phyloP scores from a whole-genome alignment of 345 rosid species.

The Limnanthes douglasii region DNA sequence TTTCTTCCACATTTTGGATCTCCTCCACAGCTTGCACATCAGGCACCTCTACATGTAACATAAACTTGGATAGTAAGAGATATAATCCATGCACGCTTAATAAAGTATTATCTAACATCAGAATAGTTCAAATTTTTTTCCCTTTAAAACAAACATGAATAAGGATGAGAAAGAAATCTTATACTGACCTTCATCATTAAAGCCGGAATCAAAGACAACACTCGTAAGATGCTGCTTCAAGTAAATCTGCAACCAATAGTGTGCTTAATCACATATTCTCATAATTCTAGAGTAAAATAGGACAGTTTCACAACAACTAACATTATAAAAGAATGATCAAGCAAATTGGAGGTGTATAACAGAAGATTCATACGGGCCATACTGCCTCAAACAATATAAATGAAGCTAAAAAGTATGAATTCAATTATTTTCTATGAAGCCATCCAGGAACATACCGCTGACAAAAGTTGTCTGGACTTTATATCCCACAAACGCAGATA shows the following conservation, averaged over 20 bases:
- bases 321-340: background rate
- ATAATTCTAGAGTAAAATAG: no score
- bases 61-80: no score
- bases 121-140: no score
- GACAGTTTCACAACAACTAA: background rate
- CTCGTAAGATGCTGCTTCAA: constrained; percentile 82
- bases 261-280: no score
- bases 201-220: constrained; percentile 62
- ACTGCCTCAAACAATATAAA: no score
- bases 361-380: no score
- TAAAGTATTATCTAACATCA: no score
- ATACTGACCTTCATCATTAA: constrained; percentile 27
- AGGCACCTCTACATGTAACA: constrained; percentile 7
- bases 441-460: constrained; percentile 34
- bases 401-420: background rate
- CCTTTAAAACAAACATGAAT: no score
- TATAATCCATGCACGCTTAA: background rate
- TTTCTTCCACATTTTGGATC: constrained; percentile 1
- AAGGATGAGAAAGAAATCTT: no score
- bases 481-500: constrained; percentile 82
- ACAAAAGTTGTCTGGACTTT: constrained; percentile 69
- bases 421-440: background rate
- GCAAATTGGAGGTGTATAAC: no score
- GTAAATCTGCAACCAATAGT: constrained; percentile 45
- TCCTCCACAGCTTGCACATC: constrained; percentile 8